These are phyloP conservation scores for Zizania palustris DNA, from an alignment of 202 grass and related monocot species.

Conservation along the genomic window DNA sequence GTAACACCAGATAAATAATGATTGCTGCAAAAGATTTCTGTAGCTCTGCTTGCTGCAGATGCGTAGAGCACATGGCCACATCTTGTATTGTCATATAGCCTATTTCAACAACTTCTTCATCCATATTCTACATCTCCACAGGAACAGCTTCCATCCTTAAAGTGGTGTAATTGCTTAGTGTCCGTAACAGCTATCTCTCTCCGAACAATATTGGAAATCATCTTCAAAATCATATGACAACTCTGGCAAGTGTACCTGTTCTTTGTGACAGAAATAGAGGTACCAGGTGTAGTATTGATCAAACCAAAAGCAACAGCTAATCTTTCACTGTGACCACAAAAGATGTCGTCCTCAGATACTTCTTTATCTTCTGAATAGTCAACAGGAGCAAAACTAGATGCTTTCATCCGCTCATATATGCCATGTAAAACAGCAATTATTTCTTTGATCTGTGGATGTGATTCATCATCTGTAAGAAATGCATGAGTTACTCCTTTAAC, in stretches of 20 bases:
- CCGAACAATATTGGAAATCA: slow-evolving; percentile 68
- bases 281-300: slow-evolving; percentile 86
- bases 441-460: slow-evolving; percentile 90
- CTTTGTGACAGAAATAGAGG: slow-evolving; percentile 78
- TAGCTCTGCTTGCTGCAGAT: slow-evolving; percentile 9
- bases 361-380: slow-evolving; percentile 56
- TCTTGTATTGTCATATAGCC: neutral
- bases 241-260: slow-evolving; percentile 83
- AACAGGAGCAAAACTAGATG: slow-evolving; percentile 51
- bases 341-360: slow-evolving; percentile 69
- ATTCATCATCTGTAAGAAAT: slow-evolving; percentile 84
- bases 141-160: slow-evolving; percentile 81
- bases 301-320: slow-evolving; percentile 86
- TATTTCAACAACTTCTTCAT: slow-evolving; percentile 19
- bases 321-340: slow-evolving; percentile 94
- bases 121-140: slow-evolving; percentile 62
- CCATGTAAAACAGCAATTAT: slow-evolving; percentile 69
- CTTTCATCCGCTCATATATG: slow-evolving; percentile 72
- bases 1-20: slow-evolving; percentile 7
- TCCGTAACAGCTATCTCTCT: slow-evolving; percentile 87
- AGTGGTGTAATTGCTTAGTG: slow-evolving; percentile 77
- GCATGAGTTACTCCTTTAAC: slow-evolving; percentile 84
- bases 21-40: slow-evolving; percentile 27
- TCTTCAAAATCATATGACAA: slow-evolving; percentile 69
- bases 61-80: slow-evolving; percentile 13